These are phyloP conservation scores for Globisporangium uncinulatum DNA, from an alignment of 352 stramenopile species.

Conservation along the genomic window DNA sequence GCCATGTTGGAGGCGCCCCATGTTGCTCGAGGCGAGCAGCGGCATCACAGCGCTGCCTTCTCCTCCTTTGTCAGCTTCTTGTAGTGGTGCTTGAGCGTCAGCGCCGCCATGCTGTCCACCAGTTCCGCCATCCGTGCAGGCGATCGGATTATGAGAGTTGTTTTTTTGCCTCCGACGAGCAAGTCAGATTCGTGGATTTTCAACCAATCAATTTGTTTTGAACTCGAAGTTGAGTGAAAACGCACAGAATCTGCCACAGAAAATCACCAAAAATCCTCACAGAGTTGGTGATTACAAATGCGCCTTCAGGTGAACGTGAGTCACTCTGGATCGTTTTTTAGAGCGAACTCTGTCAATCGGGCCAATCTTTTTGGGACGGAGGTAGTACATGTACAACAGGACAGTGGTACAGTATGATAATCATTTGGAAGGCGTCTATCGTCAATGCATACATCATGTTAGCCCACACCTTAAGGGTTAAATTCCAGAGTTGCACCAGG, in stretches of 20 bases:
- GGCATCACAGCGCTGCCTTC: constrained; percentile 6
- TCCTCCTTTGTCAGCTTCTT: constrained; percentile 5
- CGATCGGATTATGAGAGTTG: constrained; percentile 6
- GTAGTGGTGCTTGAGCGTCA: constrained; percentile 5
- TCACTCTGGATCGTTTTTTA: constrained; percentile 2
- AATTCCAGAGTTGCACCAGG: too few relatives aligned
- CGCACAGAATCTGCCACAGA: constrained; percentile 8
- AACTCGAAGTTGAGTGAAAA: constrained; percentile 6
- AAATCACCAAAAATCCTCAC: constrained; percentile 10
- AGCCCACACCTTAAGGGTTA: too few relatives aligned
- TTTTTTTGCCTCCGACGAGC: too few relatives aligned
- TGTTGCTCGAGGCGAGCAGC: constrained; percentile 4
- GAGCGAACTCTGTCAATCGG: background rate
- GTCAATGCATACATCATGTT: too few relatives aligned
- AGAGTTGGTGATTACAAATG: constrained; percentile 6
- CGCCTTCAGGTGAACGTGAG: constrained; percentile 3
- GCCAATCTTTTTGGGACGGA: constrained; percentile 10
- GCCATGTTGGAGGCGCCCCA: too few relatives aligned
- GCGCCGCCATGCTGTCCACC: constrained; percentile 5
- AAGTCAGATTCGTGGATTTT: too few relatives aligned
- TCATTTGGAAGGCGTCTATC: too few relatives aligned
- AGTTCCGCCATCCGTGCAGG: constrained; percentile 6
- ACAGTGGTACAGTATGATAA: too few relatives aligned
- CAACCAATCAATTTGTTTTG: constrained; percentile 10
- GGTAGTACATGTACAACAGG: constrained; percentile 2